Evolutionary conservation across 2,329 filamentous ascomycete genomes (phyloP).

Genomic region (Cladosporium sp.): DNA sequence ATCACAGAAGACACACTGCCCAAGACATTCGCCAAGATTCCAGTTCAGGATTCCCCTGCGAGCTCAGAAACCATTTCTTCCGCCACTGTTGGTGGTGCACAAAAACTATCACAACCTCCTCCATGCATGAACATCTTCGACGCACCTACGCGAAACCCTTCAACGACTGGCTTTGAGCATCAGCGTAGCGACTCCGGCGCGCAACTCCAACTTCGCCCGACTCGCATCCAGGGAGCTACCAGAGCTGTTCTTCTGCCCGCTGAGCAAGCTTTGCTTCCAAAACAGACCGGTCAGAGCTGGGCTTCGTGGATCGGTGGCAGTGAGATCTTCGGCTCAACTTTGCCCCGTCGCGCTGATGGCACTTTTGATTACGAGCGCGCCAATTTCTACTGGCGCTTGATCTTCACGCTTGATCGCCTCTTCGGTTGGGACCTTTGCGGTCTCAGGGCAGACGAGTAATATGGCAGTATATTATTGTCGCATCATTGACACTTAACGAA

Average conservation of each 20-base stretch:
- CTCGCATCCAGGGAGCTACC: slow-evolving; percentile 41
- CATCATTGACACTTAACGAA: not conserved
- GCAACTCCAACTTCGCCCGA: slow-evolving; percentile 27
- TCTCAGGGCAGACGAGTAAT: slow-evolving; percentile 47
- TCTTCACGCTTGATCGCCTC: slow-evolving; percentile 56
- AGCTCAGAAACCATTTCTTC: slow-evolving; percentile 32
- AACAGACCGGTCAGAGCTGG: slow-evolving; percentile 40
- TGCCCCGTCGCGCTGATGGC: slow-evolving; percentile 70
- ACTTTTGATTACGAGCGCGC: slow-evolving; percentile 73
- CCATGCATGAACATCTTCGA: slow-evolving; percentile 10
- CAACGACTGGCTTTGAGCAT: slow-evolving; percentile 4
- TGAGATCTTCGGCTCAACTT: slow-evolving; percentile 70
- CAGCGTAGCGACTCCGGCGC: slow-evolving; percentile 17
- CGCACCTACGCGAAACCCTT: slow-evolving; percentile 7
- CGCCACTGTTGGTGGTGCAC: slow-evolving; percentile 15
- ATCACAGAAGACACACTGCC: slow-evolving; percentile 32
- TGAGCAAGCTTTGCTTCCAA: slow-evolving; percentile 50
- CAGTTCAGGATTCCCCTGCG: slow-evolving; percentile 35
- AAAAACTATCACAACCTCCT: slow-evolving; percentile 1
- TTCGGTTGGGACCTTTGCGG: slow-evolving; percentile 64
- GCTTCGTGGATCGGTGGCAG: slow-evolving; percentile 43
- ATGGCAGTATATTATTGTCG: not conserved
- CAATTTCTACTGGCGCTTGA: slow-evolving; percentile 61
- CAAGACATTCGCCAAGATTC: slow-evolving; percentile 35
- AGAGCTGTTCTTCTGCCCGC: slow-evolving; percentile 44